Conservation (phyloP, 2,329 filamentous ascomycete genomes). For the Aspergillus felis region DNA sequence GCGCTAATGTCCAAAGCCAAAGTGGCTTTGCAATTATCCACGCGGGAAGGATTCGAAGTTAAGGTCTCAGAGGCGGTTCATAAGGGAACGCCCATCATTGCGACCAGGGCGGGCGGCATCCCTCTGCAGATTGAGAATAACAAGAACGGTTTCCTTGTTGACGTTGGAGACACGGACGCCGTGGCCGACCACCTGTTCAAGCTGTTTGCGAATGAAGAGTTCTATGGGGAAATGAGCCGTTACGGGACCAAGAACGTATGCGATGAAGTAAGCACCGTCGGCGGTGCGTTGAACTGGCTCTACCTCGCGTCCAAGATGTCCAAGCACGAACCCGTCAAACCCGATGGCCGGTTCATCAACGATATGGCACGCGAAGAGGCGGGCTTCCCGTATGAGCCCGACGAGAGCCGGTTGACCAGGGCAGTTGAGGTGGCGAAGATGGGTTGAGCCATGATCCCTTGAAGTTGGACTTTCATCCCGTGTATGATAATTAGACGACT, state of each 20-base stretch:
- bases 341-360: conserved; percentile 65
- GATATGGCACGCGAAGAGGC: conserved; percentile 68
- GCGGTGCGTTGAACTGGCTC: conserved; percentile 72
- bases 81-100: conserved; percentile 74
- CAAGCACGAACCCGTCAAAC: conserved; percentile 54
- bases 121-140: conserved; percentile 70
- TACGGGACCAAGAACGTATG: conserved; percentile 65
- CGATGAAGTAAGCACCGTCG: conserved; percentile 77
- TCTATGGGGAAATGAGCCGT: conserved; percentile 64
- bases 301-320: conserved; percentile 68
- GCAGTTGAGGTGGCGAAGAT: conserved; percentile 26
- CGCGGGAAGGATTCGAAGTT: conserved; percentile 78
- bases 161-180: conserved; percentile 64
- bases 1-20: conserved; percentile 68
- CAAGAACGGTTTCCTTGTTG: conserved; percentile 70
- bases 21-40: conserved; percentile 74
- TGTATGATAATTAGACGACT: not conserved
- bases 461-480: not conserved
- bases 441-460: conserved; percentile 8
- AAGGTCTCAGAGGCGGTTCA: conserved; percentile 82
- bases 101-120: conserved; percentile 72
- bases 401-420: conserved; percentile 56
- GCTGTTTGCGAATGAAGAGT: conserved; percentile 61
- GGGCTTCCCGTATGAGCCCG: conserved; percentile 53
- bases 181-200: conserved; percentile 65